Base-by-base conservation (phyloP, 2,329 filamentous ascomycete genomes). In the Coniella lustricola region DNA sequence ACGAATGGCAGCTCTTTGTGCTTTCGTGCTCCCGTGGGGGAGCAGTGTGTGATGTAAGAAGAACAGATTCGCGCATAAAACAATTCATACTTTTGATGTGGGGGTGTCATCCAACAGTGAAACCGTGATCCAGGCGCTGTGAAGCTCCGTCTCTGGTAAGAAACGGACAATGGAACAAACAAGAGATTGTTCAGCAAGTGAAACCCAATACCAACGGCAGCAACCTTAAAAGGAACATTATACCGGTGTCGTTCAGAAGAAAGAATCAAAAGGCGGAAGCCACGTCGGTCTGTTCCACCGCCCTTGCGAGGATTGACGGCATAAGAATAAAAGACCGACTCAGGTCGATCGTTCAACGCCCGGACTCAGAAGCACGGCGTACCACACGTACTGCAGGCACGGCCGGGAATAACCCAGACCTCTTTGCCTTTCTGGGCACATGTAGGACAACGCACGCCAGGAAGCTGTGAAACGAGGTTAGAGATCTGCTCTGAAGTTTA, bases 371-470 rank as follows among this genome's bases (percentile, higher is more conserved):
- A 63, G 54, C 62, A 62, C 32, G 71, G 68, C 20, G 73, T 75
- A 43, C 74, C 73, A 60, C 74, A 77, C 54, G 72, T 70, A 29
- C 69, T 69, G 57, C 75, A 79, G 44, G 64, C 64, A 49, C 72
- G 69, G 45, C 75, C 75, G 29, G 73, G 74, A 52, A 77, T 74
- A 20, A 79, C 75, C 75, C 75, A 79, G 37, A 74, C 72, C 56
- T 77, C 75, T 52, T 71, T 66, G 51, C 75, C 75, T 39, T 66
- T 63, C 36, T 63, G 59, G 44, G 68, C 67, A 55, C 75, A 79
- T 4, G 68, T 76, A 41, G 74, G 73, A 59, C 75, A 79, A 56
- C 68, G 66, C 21, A 76, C 73, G 9, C 75, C 75, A 4, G 75
- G 69, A 51, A 76, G 68, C 61, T 67, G 51, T 50, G 43, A 25